phyloP scores from a whole-genome alignment of 2,329 filamentous ascomycete genomes.

The Colletotrichum tropicicola region DNA sequence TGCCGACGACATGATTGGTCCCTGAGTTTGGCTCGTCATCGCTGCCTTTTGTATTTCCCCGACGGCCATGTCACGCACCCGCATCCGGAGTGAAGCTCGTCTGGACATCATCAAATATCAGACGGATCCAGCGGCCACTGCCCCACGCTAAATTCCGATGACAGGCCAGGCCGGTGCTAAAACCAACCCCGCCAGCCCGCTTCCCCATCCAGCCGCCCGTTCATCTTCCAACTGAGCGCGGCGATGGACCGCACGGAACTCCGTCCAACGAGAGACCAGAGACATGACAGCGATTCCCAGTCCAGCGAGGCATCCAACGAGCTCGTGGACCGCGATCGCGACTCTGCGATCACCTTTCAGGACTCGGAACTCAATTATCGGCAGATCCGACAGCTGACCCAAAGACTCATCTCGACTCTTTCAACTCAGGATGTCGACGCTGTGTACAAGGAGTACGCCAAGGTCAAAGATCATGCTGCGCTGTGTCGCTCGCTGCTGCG shows the following conservation, averaged over 20 bases:
- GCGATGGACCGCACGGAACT: not conserved
- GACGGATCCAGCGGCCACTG: not conserved
- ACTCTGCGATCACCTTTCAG: conserved; percentile 37
- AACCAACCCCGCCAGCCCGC: not conserved
- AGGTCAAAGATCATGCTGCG: conserved; percentile 38
- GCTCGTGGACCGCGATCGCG: conserved; percentile 30
- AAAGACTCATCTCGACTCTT: conserved; percentile 45
- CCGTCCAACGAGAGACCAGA: not conserved
- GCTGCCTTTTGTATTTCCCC: no score
- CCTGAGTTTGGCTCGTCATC: no score
- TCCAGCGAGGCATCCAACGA: no score
- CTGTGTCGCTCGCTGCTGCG: not conserved
- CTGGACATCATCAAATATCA: no score
- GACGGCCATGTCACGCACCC: no score
- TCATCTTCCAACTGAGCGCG: not conserved
- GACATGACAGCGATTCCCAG: not conserved
- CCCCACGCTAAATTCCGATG: not conserved
- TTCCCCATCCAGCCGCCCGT: not conserved
- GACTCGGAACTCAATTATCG: conserved; percentile 43
- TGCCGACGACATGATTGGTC: no score
- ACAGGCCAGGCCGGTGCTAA: not conserved
- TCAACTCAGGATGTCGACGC: conserved; percentile 49
- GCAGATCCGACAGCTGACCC: conserved; percentile 45
- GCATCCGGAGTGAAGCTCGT: no score
- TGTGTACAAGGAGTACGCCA: conserved; percentile 54